Percentiles rank a stretch among this genome's conserved stretches.
Conservation (phyloP, 2,329 filamentous ascomycete species). For the Lasiodiplodia theobromae region DNA sequence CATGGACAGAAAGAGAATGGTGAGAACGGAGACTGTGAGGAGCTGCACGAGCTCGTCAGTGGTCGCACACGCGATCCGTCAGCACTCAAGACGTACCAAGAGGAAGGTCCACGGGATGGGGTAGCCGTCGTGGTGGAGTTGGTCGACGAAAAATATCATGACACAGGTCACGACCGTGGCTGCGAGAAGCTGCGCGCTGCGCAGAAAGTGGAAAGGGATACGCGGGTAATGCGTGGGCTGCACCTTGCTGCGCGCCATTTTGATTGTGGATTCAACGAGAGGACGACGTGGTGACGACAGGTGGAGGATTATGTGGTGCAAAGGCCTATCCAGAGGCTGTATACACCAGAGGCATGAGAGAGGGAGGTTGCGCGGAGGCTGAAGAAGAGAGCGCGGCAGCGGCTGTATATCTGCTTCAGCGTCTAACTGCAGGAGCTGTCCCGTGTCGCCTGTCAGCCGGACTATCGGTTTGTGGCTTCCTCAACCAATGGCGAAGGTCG, state of each 20-base stretch:
- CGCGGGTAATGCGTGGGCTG: constrained; percentile 53
- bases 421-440: not conserved
- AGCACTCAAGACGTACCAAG: constrained; percentile 52
- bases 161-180: constrained; percentile 60
- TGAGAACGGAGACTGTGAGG: constrained; percentile 59
- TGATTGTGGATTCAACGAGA: not conserved
- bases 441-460: constrained; percentile 20
- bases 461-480: not conserved
- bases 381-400: not conserved
- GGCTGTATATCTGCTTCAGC: constrained; percentile 13
- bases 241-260: constrained; percentile 23
- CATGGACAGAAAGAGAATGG: constrained; percentile 54
- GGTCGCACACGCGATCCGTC: not conserved
- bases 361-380: not conserved
- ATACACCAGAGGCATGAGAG: not conserved
- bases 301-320: not conserved
- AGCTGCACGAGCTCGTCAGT: constrained; percentile 50
- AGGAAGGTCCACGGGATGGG: constrained; percentile 67
- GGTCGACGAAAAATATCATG: constrained; percentile 63
- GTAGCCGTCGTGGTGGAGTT: constrained; percentile 60
- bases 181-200: constrained; percentile 51
- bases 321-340: constrained; percentile 22
- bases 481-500: not conserved
- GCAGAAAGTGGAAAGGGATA: constrained; percentile 52
- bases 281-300: not conserved